These are phyloP conservation scores for Tetrahymena malaccensis DNA, from an alignment of 73 alveolate genomes.

Conservation along the genomic window DNA sequence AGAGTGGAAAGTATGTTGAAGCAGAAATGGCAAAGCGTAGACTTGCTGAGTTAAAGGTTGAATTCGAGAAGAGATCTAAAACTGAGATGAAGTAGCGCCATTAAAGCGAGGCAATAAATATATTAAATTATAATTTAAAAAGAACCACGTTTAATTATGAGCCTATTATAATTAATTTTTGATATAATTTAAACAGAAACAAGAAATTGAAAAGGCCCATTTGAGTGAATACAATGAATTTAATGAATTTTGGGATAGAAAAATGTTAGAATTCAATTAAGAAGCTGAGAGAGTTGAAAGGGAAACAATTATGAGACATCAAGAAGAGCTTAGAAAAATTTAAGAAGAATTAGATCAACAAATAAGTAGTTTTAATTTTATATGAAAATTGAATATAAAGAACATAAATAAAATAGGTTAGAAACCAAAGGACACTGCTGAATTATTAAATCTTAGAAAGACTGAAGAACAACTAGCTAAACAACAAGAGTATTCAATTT, in stretches of 20 bases:
- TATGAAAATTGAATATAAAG: background rate
- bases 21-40: slow-evolving; percentile 38
- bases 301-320: slow-evolving; percentile 6
- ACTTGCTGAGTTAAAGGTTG: slow-evolving; percentile 9
- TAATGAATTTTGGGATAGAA: slow-evolving; percentile 35
- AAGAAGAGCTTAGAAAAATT: slow-evolving; percentile 22
- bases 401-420: background rate
- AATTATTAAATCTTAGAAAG: slow-evolving; percentile 32
- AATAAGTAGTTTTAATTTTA: background rate
- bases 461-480: slow-evolving; percentile 34
- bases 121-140: background rate
- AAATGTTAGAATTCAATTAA: slow-evolving; percentile 14
- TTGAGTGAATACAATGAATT: slow-evolving; percentile 17
- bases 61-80: slow-evolving; percentile 23
- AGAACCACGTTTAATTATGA: background rate
- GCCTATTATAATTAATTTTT: background rate
- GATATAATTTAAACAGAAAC: slow-evolving; percentile 1
- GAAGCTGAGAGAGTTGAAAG: slow-evolving; percentile 12
- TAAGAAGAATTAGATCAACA: slow-evolving; percentile 21
- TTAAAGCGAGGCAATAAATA: slow-evolving; percentile 4
- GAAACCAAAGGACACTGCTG: slow-evolving; percentile 37
- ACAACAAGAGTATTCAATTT: slow-evolving; percentile 9
- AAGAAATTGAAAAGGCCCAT: slow-evolving; percentile 14
- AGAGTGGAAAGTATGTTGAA: slow-evolving; percentile 33
- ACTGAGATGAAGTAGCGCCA: slow-evolving; percentile 20